phyloP scores from a whole-genome alignment of 1,139 yeast genomes.

The Nakaseomyces kungkrabaensis region DNA sequence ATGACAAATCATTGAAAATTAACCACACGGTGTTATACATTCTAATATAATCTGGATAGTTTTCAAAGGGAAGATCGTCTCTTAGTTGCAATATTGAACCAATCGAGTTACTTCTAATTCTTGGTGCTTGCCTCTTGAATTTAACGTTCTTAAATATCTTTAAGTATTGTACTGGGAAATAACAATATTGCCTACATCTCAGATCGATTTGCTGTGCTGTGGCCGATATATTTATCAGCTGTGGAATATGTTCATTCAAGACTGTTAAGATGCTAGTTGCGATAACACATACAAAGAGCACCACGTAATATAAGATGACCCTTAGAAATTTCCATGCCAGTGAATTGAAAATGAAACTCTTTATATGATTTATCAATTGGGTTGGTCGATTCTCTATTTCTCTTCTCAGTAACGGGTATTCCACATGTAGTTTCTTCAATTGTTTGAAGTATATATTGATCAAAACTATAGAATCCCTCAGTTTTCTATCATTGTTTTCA shows the following conservation, averaged over 20 bases:
- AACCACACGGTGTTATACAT: constrained; percentile 87
- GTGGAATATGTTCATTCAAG: constrained; percentile 31
- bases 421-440: constrained; percentile 13
- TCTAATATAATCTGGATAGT: constrained; percentile 68
- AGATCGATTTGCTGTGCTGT: constrained; percentile 71
- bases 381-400: constrained; percentile 1
- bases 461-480: constrained; percentile 19
- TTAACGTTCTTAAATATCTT: constrained; percentile 35
- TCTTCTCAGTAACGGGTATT: constrained; percentile 10
- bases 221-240: constrained; percentile 43
- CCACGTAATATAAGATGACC: constrained; percentile 6
- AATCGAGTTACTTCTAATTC: constrained; percentile 17
- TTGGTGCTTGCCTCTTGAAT: constrained; percentile 30
- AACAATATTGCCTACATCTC: constrained; percentile 65
- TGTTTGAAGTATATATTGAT: constrained; percentile 22
- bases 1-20: constrained; percentile 65
- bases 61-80: constrained; percentile 23
- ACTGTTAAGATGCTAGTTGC: constrained; percentile 32
- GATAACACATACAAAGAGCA: constrained; percentile 21
- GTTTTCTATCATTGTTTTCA: constrained; percentile 9
- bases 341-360: neutral
- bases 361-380: neutral
- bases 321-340: constrained; percentile 1
- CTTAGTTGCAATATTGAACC: constrained; percentile 6
- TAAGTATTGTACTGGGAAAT: constrained; percentile 72